These are phyloP conservation scores for Lactarius quietus DNA, from an alignment of 768 basidiomycete genomes.

Conservation along the genomic window DNA sequence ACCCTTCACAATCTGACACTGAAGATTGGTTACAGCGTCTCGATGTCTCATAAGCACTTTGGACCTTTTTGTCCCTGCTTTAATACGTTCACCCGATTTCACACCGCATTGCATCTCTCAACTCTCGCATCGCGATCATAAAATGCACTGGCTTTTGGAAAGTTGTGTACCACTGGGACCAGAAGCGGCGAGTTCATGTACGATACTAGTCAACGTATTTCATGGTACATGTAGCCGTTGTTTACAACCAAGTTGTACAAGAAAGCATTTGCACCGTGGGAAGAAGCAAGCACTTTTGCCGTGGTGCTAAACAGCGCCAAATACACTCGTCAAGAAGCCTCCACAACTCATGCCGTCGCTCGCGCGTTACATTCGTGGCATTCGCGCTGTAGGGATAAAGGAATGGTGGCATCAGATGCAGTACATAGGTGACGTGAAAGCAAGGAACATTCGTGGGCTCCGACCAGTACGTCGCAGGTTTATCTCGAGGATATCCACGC, in stretches of 20 bases:
- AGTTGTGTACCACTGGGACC: background rate
- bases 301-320: constrained; percentile 21
- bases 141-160: background rate
- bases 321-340: constrained; percentile 16
- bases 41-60: constrained; percentile 33
- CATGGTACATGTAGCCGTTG: constrained; percentile 15
- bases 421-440: constrained; percentile 93
- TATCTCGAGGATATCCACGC: background rate
- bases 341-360: constrained; percentile 62
- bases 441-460: constrained; percentile 68
- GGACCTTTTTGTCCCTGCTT: background rate
- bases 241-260: constrained; percentile 2
- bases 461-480: constrained; percentile 66
- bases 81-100: background rate
- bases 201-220: constrained; percentile 7
- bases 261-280: background rate
- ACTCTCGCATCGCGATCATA: background rate
- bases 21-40: constrained; percentile 35
- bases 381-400: constrained; percentile 69
- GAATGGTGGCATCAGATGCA: constrained; percentile 93
- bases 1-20: background rate
- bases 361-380: constrained; percentile 68
- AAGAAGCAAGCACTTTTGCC: background rate
- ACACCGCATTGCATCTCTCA: background rate
- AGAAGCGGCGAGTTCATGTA: constrained; percentile 7